Conservation (phyloP, 2,329 filamentous ascomycete species). For the Nectriaceae sp. region DNA sequence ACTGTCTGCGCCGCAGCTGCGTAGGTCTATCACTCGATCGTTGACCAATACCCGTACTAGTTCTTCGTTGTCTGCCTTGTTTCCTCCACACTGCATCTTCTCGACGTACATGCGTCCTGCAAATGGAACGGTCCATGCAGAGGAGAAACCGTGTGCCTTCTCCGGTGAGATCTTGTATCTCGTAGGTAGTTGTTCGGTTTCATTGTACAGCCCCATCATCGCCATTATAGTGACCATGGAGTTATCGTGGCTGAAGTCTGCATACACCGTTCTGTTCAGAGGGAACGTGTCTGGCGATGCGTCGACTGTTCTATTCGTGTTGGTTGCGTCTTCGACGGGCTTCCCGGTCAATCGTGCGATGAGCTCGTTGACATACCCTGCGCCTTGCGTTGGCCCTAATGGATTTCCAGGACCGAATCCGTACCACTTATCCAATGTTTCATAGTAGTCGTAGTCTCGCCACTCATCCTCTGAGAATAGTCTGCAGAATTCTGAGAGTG, state of each 20-base stretch:
- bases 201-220: slow-evolving; percentile 77
- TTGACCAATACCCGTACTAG: slow-evolving; percentile 81
- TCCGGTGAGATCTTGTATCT: slow-evolving; percentile 50
- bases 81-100: slow-evolving; percentile 70
- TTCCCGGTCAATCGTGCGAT: slow-evolving; percentile 73
- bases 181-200: slow-evolving; percentile 55
- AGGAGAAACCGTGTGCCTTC: slow-evolving; percentile 68
- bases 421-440: slow-evolving; percentile 83
- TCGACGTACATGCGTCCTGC: slow-evolving; percentile 81
- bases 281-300: slow-evolving; percentile 70
- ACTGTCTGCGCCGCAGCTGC: slow-evolving; percentile 72
- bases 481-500: slow-evolving; percentile 70
- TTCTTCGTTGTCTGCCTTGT: slow-evolving; percentile 53
- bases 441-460: slow-evolving; percentile 77
- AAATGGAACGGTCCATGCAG: slow-evolving; percentile 82
- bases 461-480: slow-evolving; percentile 77
- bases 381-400: slow-evolving; percentile 80
- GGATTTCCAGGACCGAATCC: slow-evolving; percentile 75
- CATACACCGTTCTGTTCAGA: slow-evolving; percentile 68
- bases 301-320: slow-evolving; percentile 78
- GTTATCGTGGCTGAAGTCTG: slow-evolving; percentile 92
- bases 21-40: slow-evolving; percentile 74
- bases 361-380: slow-evolving; percentile 86
- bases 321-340: slow-evolving; percentile 72
- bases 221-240: slow-evolving; percentile 77